Evolutionary conservation across 2,329 filamentous ascomycete genomes (phyloP).

Genomic region (Xylariaceae sp.): DNA sequence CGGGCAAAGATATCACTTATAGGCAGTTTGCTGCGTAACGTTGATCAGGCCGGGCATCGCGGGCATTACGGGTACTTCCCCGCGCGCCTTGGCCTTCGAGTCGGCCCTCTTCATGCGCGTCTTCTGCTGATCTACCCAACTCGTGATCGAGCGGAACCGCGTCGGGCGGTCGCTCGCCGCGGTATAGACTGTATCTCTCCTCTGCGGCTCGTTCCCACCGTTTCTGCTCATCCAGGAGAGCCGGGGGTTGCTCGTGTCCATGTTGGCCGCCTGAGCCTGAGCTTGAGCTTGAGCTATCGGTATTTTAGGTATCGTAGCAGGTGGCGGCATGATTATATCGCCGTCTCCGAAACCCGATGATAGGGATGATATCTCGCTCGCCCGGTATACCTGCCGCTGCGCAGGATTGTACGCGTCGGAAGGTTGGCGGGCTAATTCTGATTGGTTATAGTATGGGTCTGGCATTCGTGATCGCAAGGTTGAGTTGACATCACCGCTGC

Average conservation of each 20-base stretch:
- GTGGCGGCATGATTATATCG: conserved; percentile 58
- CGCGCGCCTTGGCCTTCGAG: conserved; percentile 45
- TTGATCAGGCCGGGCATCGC: conserved; percentile 35
- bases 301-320: conserved; percentile 25
- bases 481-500: conserved; percentile 36
- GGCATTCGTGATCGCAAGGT: conserved; percentile 47
- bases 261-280: conserved; percentile 24
- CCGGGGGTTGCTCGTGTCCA: conserved; percentile 34
- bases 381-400: conserved; percentile 47
- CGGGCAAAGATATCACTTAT: conserved; percentile 27
- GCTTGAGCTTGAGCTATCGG: conserved; percentile 20
- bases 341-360: conserved; percentile 71
- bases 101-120: conserved; percentile 58
- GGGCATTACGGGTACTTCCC: conserved; percentile 38
- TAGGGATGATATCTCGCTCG: conserved; percentile 63
- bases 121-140: conserved; percentile 71
- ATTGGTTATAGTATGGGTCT: conserved; percentile 49
- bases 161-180: conserved; percentile 59
- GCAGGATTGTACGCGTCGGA: conserved; percentile 46
- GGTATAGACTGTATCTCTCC: conserved; percentile 60
- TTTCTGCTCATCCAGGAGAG: conserved; percentile 48
- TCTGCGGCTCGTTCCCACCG: conserved; percentile 23
- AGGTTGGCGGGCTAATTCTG: conserved; percentile 46
- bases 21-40: conserved; percentile 33
- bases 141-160: conserved; percentile 64